Conservation (phyloP, 768 basidiomycete species). For the Clitopilus hobsonii region DNA sequence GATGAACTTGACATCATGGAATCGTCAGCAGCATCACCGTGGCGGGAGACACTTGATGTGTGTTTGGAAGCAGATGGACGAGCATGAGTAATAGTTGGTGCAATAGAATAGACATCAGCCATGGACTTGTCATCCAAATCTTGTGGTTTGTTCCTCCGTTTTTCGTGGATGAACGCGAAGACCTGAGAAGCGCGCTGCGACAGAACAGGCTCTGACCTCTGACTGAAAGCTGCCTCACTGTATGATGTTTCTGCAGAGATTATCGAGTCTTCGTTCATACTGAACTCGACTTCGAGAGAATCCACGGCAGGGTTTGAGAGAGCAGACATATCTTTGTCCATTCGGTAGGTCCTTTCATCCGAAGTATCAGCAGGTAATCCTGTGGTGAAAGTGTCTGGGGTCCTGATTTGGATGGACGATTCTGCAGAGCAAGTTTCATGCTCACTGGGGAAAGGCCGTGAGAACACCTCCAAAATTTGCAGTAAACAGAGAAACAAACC, state of each 20-base stretch:
- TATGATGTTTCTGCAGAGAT: conserved; percentile 25
- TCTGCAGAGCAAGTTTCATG: conserved; percentile 35
- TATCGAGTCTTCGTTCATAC: conserved; percentile 35
- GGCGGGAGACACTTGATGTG: conserved; percentile 13
- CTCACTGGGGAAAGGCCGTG: conserved; percentile 30
- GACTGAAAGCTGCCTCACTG: conserved; percentile 46
- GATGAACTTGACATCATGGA: neutral
- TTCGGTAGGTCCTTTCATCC: conserved; percentile 20
- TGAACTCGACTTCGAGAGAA: conserved; percentile 74
- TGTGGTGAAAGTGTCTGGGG: conserved; percentile 43
- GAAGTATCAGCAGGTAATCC: conserved; percentile 29
- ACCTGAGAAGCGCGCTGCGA: conserved; percentile 60
- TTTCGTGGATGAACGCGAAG: conserved; percentile 64
- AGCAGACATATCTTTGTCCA: conserved; percentile 21
- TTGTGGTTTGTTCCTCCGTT: conserved; percentile 15
- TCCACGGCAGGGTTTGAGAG: conserved; percentile 52
- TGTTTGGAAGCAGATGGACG: conserved; percentile 7
- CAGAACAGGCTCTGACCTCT: conserved; percentile 10
- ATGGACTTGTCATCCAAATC: neutral
- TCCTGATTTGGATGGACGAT: conserved; percentile 46
- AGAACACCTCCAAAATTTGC: neutral
- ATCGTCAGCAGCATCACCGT: neutral
- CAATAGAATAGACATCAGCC: neutral
- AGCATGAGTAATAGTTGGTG: neutral
- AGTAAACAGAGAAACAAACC: conserved; percentile 33